Percentiles rank a stretch among this genome's conserved stretches.
phyloP scores from a whole-genome alignment of 345 rosid species.

The Corchorus capsularis region DNA sequence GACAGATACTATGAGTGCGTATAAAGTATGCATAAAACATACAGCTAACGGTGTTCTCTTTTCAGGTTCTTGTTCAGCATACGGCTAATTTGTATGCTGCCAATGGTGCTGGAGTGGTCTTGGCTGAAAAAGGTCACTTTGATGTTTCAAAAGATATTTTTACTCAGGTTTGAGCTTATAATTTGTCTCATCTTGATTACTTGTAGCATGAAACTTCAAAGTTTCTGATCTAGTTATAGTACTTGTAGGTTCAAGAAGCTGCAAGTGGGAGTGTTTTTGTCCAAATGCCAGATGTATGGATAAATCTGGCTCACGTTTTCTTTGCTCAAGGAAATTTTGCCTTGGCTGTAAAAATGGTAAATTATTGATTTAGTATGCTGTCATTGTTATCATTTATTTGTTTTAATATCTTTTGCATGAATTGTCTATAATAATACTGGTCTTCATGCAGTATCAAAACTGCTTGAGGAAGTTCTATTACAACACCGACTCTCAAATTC shows the following conservation, averaged over 20 bases:
- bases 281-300: slow-evolving; percentile 99
- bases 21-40: background rate
- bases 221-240: slow-evolving; percentile 21
- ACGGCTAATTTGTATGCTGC: slow-evolving; percentile 93
- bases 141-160: slow-evolving; percentile 96
- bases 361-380: slow-evolving; percentile 11
- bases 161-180: slow-evolving; percentile 62
- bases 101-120: slow-evolving; percentile 92
- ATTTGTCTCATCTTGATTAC: slow-evolving; percentile 22
- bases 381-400: background rate
- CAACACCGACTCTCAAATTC: slow-evolving; percentile 89
- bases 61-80: slow-evolving; percentile 89
- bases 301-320: slow-evolving; percentile 96
- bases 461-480: slow-evolving; percentile 90
- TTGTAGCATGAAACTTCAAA: slow-evolving; percentile 8
- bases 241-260: slow-evolving; percentile 92
- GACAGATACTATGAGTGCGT: background rate
- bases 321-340: slow-evolving; percentile 97
- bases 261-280: slow-evolving; percentile 96
- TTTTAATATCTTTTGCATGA: background rate
- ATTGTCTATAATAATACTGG: slow-evolving; percentile 13
- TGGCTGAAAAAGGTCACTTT: slow-evolving; percentile 97
- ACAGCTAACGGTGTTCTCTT: background rate
- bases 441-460: slow-evolving; percentile 83
- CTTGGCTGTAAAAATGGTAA: slow-evolving; percentile 94